These are phyloP conservation scores for Leishmania arabica DNA, from an alignment of 208 protist genomes.

Conservation along the genomic window DNA sequence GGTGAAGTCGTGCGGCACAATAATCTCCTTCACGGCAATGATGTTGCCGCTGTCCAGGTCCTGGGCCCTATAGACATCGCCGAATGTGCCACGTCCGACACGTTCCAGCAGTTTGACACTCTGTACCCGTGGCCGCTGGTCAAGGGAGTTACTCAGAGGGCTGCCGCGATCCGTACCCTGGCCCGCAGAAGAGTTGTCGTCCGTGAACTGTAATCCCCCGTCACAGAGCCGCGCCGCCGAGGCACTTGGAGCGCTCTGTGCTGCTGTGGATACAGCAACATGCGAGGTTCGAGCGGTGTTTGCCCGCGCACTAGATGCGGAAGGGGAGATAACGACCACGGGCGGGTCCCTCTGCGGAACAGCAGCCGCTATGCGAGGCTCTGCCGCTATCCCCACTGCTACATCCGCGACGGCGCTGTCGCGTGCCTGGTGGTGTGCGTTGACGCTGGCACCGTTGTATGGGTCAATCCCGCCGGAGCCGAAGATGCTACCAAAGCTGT, in stretches of 20 bases:
- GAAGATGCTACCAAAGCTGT: slow-evolving; percentile 53
- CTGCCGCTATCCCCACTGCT: background rate
- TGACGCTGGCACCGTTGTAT: slow-evolving; percentile 36
- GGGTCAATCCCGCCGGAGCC: slow-evolving; percentile 43
- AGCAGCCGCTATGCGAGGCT: background rate
- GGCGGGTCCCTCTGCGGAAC: slow-evolving; percentile 1
- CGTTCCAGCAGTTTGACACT: slow-evolving; percentile 50
- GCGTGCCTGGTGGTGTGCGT: slow-evolving; percentile 10
- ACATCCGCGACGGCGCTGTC: slow-evolving; percentile 8
- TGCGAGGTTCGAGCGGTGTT: background rate
- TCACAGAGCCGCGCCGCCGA: background rate
- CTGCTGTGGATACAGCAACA: background rate
- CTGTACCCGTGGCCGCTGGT: slow-evolving; percentile 36
- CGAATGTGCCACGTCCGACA: slow-evolving; percentile 83
- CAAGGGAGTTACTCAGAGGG: slow-evolving; percentile 5
- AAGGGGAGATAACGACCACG: background rate
- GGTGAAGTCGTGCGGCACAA: slow-evolving; percentile 79
- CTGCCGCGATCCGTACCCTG: background rate
- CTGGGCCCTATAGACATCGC: slow-evolving; percentile 80
- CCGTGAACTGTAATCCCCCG: background rate
- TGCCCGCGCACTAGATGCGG: background rate
- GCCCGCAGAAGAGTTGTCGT: background rate
- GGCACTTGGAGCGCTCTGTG: background rate
- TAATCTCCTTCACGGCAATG: slow-evolving; percentile 87
- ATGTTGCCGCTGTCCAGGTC: slow-evolving; percentile 75